Evolutionary conservation across 306 rosid species (phyloP).

Genomic region (Crotalaria pallida): DNA sequence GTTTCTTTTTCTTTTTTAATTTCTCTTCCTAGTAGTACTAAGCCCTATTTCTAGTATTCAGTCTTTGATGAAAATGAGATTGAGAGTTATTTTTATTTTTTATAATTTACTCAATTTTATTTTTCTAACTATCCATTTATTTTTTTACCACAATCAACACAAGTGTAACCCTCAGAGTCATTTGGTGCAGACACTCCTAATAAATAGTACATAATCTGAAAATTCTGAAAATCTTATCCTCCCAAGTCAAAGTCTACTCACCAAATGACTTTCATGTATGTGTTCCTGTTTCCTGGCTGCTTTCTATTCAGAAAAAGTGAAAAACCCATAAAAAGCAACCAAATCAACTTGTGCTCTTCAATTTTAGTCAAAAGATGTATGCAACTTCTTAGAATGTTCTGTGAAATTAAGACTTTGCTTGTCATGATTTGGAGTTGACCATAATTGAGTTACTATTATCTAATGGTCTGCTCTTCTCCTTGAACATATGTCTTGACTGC

Average conservation of each 20-base stretch:
- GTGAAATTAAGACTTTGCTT: not conserved
- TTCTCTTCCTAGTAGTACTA: too few species aligned
- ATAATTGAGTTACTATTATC: not conserved
- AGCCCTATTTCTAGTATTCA: too few species aligned
- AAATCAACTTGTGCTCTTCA: not conserved
- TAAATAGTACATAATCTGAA: too few species aligned
- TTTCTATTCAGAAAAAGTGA: not conserved
- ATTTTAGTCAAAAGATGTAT: not conserved
- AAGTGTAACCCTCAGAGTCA: too few species aligned
- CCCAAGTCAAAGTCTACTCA: conserved; percentile 20
- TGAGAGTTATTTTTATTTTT: too few species aligned
- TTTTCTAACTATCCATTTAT: too few species aligned
- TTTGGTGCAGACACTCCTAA: too few species aligned
- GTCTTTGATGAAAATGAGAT: too few species aligned
- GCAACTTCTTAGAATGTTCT: not conserved
- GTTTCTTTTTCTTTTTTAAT: too few species aligned
- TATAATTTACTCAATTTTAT: too few species aligned
- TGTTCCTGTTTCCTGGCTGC: not conserved
- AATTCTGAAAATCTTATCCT: not conserved
- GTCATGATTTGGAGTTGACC: not conserved
- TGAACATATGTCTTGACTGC: not conserved
- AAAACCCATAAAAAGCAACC: not conserved
- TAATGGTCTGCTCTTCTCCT: not conserved
- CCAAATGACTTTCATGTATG: not conserved
- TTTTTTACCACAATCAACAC: too few species aligned